phyloP scores from a whole-genome alignment of 345 rosid genomes.

The Arabidopsis suecica region DNA sequence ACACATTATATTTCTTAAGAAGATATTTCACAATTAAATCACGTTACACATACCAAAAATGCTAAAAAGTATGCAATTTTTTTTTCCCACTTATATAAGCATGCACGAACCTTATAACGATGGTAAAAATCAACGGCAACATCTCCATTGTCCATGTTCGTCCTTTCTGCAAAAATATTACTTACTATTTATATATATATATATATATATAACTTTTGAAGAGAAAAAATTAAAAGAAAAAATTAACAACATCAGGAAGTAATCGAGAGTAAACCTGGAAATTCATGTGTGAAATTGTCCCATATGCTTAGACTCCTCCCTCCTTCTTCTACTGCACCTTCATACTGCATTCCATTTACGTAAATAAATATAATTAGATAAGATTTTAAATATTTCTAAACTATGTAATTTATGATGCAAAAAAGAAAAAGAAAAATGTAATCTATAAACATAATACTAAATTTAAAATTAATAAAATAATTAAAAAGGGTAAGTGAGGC shows the following conservation, averaged over 20 bases:
- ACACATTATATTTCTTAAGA: no score
- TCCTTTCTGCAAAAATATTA: not conserved
- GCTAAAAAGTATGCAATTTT: not conserved
- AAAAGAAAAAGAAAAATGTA: no score
- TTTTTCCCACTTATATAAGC: not conserved
- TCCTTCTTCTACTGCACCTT: slow-evolving; percentile 50
- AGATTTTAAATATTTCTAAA: not conserved
- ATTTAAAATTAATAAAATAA: no score
- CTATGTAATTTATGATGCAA: no score
- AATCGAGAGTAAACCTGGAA: slow-evolving; percentile 36
- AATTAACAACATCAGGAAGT: not conserved
- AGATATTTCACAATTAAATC: no score
- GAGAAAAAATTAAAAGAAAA: no score
- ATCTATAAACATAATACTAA: no score
- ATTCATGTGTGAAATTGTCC: slow-evolving; percentile 43
- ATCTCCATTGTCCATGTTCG: slow-evolving; percentile 6
- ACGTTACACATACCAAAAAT: no score
- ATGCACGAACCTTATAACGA: not conserved
- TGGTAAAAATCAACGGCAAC: not conserved
- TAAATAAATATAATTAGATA: not conserved
- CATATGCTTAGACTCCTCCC: slow-evolving; percentile 50
- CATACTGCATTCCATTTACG: slow-evolving; percentile 27
- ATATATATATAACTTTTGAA: not conserved
- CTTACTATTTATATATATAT: not conserved
- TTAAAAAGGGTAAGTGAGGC: not conserved